A percentile compares a stretch with the other conserved stretches of the same genome.
These are phyloP conservation scores for Hymenoscyphus fructigenus DNA, from an alignment of 2,329 filamentous ascomycete species.

Conservation along the genomic window DNA sequence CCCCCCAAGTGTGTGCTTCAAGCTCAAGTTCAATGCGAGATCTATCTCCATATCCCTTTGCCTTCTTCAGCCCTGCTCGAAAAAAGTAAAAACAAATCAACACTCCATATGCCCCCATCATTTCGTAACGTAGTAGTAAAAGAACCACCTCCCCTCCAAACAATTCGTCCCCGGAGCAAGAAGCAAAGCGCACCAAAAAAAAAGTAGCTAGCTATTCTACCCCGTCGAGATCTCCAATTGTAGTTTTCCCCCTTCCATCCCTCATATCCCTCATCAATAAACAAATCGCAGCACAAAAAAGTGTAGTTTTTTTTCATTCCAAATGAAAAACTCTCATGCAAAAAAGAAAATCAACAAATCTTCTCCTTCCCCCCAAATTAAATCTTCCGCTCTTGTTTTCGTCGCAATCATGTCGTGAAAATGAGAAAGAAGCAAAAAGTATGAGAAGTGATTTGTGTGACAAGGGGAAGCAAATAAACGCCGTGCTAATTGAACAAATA, in stretches of 20 bases:
- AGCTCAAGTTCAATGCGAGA: conserved; percentile 13
- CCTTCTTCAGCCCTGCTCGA: conserved; percentile 1
- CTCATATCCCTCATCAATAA: conserved; percentile 1
- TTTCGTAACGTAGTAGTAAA: not conserved
- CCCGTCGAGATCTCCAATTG: conserved; percentile 27
- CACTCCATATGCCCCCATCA: conserved; percentile 1
- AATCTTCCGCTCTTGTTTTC: conserved; percentile 14
- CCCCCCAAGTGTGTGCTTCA: not conserved
- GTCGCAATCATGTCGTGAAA: conserved; percentile 12
- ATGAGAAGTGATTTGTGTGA: conserved; percentile 2
- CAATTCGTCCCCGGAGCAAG: conserved; percentile 26
- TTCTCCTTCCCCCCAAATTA: conserved; percentile 11
- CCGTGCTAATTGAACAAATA: conserved; percentile 31
- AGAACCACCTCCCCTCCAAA: not conserved
- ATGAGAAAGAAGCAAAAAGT: conserved; percentile 12
- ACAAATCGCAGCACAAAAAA: conserved; percentile 6
- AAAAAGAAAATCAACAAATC: conserved; percentile 9
- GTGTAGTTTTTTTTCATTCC: conserved; percentile 7
- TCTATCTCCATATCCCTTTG: conserved; percentile 15
- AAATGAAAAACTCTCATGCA: not conserved
- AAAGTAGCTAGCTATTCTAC: conserved; percentile 17
- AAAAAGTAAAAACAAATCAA: not conserved
- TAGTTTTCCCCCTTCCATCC: not conserved
- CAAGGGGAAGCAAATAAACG: conserved; percentile 16
- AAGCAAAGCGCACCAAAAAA: conserved; percentile 10